Base-by-base conservation (phyloP, 306 rosid genomes). In the Vigna hirtella region DNA sequence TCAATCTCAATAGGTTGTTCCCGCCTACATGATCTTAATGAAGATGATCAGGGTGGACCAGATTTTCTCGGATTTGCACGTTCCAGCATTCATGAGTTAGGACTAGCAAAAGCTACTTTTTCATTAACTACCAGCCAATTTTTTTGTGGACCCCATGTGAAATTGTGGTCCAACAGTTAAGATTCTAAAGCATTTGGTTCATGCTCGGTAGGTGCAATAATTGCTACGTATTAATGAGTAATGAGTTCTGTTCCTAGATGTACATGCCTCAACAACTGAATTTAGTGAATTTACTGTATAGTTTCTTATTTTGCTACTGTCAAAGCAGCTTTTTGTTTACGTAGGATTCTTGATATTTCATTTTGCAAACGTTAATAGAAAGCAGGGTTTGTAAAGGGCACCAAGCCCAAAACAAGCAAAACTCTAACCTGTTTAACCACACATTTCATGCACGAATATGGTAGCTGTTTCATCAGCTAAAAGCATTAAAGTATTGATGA, bases 1-100 rank as follows among this genome's bases (percentile, higher is more conserved):
- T 95, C 81, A 95, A 95, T 78, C 97, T 95, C 82, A 95, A 95
- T 84, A 84, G 93, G 38, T 95, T 95, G 78, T 95, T 95, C 78
- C 98, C 98, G 40, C 98, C 98, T 4, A 93, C 98, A 5, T 85
- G 73, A 79, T 71, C 43, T 47, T 56, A 58, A 70, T 50, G 81
- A 40, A 24, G 45, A 38, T 17, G 51, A 50, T 55, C 20, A 77
- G 16, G 43, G 62, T 18, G n/a, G 66, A 22, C 8, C 45, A 43
- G 74, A 70, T 74, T 78, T 78, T 78, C 22, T 66, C 66, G 66
- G 70, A 72, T 32, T 52, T 47, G 55, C 65, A 70, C 49, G 51
- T 81, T 51, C 50, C 17, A 45, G 30, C 51, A 58, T 69, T 65
- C 38, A 20, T 38, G 52, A 63, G 22, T 59, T 30, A 7, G 34